Evolutionary conservation across 1,284 basidiomycete species (phyloP).

Genomic region (Stereum hirsutum): DNA sequence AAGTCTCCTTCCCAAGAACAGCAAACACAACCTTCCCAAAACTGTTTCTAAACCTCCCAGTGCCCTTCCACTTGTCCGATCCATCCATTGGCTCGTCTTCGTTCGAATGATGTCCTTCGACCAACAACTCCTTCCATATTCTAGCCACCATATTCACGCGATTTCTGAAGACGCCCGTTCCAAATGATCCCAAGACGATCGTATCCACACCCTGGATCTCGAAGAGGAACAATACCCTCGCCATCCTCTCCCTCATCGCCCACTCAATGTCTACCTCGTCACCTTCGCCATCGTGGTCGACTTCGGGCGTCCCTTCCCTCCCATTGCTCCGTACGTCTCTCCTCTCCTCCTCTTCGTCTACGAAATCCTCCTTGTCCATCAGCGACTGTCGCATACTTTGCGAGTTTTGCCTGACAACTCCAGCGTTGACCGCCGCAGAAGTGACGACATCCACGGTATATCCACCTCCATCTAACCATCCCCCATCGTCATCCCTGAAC

Average conservation of each 20-base stretch:
- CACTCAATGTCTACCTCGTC: slow-evolving; percentile 41
- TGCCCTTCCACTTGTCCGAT: too few species aligned
- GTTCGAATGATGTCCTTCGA: too few species aligned
- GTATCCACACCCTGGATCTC: slow-evolving; percentile 45
- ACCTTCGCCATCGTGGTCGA: slow-evolving; percentile 22
- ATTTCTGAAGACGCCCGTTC: slow-evolving; percentile 66
- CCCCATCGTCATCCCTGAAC: slow-evolving; percentile 47
- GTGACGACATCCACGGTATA: slow-evolving; percentile 52
- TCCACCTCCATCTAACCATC: slow-evolving; percentile 46
- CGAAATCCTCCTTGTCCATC: too few species aligned
- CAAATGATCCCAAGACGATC: slow-evolving; percentile 63
- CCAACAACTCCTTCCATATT: slow-evolving; percentile 38
- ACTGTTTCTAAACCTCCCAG: slow-evolving; percentile 40
- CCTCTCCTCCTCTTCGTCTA: too few species aligned
- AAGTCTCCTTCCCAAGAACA: slow-evolving; percentile 45
- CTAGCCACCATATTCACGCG: slow-evolving; percentile 31
- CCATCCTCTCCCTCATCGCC: slow-evolving; percentile 63
- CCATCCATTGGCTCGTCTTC: too few species aligned
- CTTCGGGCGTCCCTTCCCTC: too few species aligned
- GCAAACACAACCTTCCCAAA: slow-evolving; percentile 61
- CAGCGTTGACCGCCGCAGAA: slow-evolving; percentile 62
- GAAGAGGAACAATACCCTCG: slow-evolving; percentile 51
- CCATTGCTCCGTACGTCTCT: too few species aligned
- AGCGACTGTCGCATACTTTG: too few species aligned
- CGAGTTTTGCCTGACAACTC: slow-evolving; percentile 34